Evolutionary conservation across 139 green algal species (phyloP), one percentile per base, ranked within the genome.

Genomic region (Medakamo hakoo): DNA sequence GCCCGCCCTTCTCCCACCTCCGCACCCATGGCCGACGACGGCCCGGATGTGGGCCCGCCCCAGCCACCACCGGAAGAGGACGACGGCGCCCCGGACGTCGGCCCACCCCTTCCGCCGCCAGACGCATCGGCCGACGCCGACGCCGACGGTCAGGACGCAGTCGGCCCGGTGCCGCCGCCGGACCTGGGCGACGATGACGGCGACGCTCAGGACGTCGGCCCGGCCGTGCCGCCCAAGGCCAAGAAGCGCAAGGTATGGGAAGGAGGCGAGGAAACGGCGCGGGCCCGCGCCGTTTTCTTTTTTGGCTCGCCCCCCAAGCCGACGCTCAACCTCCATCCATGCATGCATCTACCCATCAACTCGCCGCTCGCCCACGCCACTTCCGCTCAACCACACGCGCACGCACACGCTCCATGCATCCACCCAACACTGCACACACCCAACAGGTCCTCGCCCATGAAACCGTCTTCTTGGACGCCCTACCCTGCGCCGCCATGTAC

Each of bases 401-500:
- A 59, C 49, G 18, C 27, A 30, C 31, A 55, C 65, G 22, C 19
- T 58, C 26, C 22, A 49, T 26, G 32, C 20, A 19, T 48, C 22
- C 4, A 63, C 56, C n/a, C 29, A 25, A 29, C 14, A 62, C 21
- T 4, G 20, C 40, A 18, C 29, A 40, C 29, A 20, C 21, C 23
- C 2, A 61, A 32, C 73, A 93, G 82, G 74, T 87, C 30, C 64
- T 95, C 31, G 72, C 80, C 55, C 85, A 88, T 67, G 84, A 91
- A 72, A 59, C 76, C 60, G 73, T 86, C 27, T 91, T 90, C 61
- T 59, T 95, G 63, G 69, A 84, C 22, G 71, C 71, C 0, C 67
- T 95, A 57, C 88, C 88, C 0, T 71, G 70, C 25, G 76, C 77
- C 2, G 65, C 81, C 24, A 95, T 95, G 88, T 98, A 99, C 62